These are phyloP conservation scores for Aureobasidium vineae DNA, from an alignment of 2,329 filamentous ascomycete genomes.

Conservation along the genomic window DNA sequence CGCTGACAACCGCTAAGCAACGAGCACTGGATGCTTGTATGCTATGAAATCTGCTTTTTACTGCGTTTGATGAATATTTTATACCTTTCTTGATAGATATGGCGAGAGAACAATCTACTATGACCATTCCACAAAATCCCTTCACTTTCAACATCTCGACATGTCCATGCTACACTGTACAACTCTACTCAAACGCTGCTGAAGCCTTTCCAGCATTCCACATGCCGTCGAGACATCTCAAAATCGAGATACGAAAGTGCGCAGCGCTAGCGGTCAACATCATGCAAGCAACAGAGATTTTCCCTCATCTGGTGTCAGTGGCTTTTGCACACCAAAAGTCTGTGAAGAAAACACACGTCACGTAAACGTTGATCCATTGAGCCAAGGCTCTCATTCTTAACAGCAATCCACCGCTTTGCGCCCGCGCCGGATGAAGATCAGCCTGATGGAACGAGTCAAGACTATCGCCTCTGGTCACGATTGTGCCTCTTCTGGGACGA, in stretches of 20 bases:
- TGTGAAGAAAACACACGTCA: background rate
- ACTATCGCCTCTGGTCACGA: background rate
- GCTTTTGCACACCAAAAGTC: background rate
- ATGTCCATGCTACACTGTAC: background rate
- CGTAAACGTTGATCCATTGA: background rate
- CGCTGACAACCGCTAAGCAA: slow-evolving; percentile 24
- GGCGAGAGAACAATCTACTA: slow-evolving; percentile 20
- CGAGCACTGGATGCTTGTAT: slow-evolving; percentile 22
- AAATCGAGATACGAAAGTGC: background rate
- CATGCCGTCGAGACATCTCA: background rate
- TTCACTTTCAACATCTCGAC: background rate
- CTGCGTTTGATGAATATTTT: slow-evolving; percentile 4
- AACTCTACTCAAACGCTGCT: background rate
- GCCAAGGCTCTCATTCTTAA: background rate
- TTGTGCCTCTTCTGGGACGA: background rate
- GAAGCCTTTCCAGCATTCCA: background rate
- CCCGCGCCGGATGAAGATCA: slow-evolving; percentile 2
- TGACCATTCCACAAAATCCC: background rate
- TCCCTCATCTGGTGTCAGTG: slow-evolving; percentile 1
- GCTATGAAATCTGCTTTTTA: slow-evolving; percentile 19
- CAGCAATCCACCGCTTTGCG: slow-evolving; percentile 4
- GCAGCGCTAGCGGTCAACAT: background rate
- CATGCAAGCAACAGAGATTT: background rate
- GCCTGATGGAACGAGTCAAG: background rate
- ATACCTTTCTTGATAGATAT: slow-evolving; percentile 21